Conservation (phyloP, 2,329 filamentous ascomycete genomes). For the Phyllosticta citriasiana region DNA sequence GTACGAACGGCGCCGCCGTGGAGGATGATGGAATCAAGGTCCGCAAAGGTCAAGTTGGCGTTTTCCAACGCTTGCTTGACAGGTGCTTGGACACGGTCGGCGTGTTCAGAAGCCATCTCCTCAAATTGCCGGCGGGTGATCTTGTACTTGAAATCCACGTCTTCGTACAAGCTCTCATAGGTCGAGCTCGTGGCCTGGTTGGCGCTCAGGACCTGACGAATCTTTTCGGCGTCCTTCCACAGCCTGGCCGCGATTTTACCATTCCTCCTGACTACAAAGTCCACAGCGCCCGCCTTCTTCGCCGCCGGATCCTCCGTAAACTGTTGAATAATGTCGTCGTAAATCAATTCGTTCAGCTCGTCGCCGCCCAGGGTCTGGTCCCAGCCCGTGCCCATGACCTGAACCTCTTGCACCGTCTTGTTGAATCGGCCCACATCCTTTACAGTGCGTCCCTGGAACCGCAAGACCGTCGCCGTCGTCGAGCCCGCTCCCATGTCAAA, state of each 20-base stretch:
- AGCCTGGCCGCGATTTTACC: constrained; percentile 81
- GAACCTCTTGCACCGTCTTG: constrained; percentile 94
- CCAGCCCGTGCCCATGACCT: constrained; percentile 78
- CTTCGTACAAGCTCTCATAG: constrained; percentile 85
- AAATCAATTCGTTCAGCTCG: constrained; percentile 73
- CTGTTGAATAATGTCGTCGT: constrained; percentile 77
- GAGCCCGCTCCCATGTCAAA: constrained; percentile 98
- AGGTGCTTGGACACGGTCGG: constrained; percentile 56
- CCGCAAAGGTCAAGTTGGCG: constrained; percentile 60
- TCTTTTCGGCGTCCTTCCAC: constrained; percentile 81
- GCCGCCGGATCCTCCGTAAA: constrained; percentile 59
- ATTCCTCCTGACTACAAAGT: constrained; percentile 57
- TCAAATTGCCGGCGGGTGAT: constrained; percentile 73
- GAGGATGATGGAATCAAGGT: constrained; percentile 84
- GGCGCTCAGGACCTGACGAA: constrained; percentile 84
- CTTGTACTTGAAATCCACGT: constrained; percentile 90
- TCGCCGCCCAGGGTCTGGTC: constrained; percentile 86
- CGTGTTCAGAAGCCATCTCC: constrained; percentile 58
- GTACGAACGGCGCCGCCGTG: constrained; percentile 85
- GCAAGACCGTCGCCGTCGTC: constrained; percentile 78
- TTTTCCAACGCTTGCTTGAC: constrained; percentile 65
- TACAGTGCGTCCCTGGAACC: constrained; percentile 77
- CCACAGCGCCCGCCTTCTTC: constrained; percentile 53
- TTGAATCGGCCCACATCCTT: constrained; percentile 91
- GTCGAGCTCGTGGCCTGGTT: constrained; percentile 71